phyloP scores from a whole-genome alignment of 768 basidiomycete genomes.

The Lactarius quietus region DNA sequence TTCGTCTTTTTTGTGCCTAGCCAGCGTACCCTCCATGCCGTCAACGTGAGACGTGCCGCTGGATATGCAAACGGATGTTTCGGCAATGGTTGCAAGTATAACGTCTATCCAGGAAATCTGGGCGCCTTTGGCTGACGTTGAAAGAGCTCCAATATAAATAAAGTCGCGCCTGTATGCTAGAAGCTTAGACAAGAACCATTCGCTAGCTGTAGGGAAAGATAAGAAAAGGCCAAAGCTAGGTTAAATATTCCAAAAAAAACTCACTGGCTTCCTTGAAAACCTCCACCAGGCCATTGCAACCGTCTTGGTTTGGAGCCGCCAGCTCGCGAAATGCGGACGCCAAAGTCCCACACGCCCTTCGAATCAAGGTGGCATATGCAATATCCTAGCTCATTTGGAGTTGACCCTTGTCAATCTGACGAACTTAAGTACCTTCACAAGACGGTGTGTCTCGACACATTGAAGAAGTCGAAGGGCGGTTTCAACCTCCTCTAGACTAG shows the following conservation, averaged over 20 bases:
- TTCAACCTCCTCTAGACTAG: neutral
- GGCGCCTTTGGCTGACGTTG: neutral
- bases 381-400: slow-evolving; percentile 13
- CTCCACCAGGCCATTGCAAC: slow-evolving; percentile 3
- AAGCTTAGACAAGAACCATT: slow-evolving; percentile 31
- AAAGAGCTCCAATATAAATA: slow-evolving; percentile 40
- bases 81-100: slow-evolving; percentile 51
- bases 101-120: slow-evolving; percentile 60
- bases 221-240: neutral
- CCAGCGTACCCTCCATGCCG: slow-evolving; percentile 29
- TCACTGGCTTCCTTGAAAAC: slow-evolving; percentile 14
- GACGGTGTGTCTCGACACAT: slow-evolving; percentile 3
- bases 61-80: slow-evolving; percentile 35
- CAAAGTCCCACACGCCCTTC: slow-evolving; percentile 6
- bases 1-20: slow-evolving; percentile 48
- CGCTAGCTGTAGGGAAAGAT: neutral
- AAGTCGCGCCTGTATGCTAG: slow-evolving; percentile 53
- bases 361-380: slow-evolving; percentile 13
- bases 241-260: neutral
- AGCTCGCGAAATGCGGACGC: slow-evolving; percentile 7
- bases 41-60: slow-evolving; percentile 22
- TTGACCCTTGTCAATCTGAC: slow-evolving; percentile 19
- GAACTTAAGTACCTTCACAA: slow-evolving; percentile 11
- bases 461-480: slow-evolving; percentile 1
- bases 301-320: neutral